Conservation (phyloP, 768 basidiomycete species). For the Dioszegia hungarica region DNA sequence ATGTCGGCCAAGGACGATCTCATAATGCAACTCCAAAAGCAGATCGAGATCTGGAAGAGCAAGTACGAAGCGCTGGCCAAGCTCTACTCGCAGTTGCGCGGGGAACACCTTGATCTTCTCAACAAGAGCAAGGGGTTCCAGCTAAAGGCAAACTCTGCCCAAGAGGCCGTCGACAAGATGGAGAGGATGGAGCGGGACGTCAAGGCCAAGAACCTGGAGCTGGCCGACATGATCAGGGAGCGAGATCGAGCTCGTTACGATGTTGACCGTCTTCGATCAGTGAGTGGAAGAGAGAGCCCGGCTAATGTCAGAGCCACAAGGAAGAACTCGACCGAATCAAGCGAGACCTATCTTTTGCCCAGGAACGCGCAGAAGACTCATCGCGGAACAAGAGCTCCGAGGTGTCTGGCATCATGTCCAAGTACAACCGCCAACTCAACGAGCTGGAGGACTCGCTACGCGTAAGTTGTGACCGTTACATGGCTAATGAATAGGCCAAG, state of each 20-base stretch:
- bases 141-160: constrained; percentile 94
- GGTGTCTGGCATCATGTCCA: constrained; percentile 76
- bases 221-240: constrained; percentile 98
- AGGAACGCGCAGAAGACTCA: constrained; percentile 95
- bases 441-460: constrained; percentile 94
- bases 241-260: constrained; percentile 94
- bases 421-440: constrained; percentile 91
- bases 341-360: constrained; percentile 87
- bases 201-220: constrained; percentile 95
- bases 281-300: constrained; percentile 27
- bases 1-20: constrained; percentile 88
- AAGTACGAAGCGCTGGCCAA: constrained; percentile 99
- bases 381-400: constrained; percentile 87
- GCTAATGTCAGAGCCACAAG: constrained; percentile 64
- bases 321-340: constrained; percentile 89
- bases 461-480: constrained; percentile 53
- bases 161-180: constrained; percentile 97
- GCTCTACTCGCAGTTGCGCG: constrained; percentile 94
- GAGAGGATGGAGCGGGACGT: constrained; percentile 97
- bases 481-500: constrained; percentile 61
- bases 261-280: constrained; percentile 81
- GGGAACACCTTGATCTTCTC: constrained; percentile 95
- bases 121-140: constrained; percentile 96
- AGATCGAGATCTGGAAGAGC: constrained; percentile 93
- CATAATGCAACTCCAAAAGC: constrained; percentile 91